Percentiles rank a stretch among this genome's conserved stretches.
These are phyloP conservation scores for Mrakia frigida DNA, from an alignment of 768 basidiomycete genomes.

Conservation along the genomic window DNA sequence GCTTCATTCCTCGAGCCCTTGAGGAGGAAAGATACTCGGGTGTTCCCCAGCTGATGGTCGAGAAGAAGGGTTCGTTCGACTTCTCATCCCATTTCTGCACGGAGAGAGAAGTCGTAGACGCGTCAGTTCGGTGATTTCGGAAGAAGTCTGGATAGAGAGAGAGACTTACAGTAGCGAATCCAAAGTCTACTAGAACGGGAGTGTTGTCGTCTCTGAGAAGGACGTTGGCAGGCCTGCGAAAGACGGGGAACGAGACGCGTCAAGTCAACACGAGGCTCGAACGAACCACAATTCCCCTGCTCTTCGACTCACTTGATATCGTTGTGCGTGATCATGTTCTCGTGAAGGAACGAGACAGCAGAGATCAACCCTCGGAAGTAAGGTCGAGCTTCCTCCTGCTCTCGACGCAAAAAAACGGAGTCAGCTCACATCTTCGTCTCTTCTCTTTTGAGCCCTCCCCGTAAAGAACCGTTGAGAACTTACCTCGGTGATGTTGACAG, in stretches of 20 bases:
- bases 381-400: background rate
- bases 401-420: background rate
- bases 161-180: slow-evolving; percentile 79
- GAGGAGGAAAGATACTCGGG: slow-evolving; percentile 95
- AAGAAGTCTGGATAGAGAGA: background rate
- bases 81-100: background rate
- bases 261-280: background rate
- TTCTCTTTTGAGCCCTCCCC: background rate
- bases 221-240: slow-evolving; percentile 74
- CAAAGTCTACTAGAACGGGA: slow-evolving; percentile 91
- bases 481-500: slow-evolving; percentile 75
- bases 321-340: slow-evolving; percentile 59
- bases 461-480: background rate
- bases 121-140: background rate
- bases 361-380: slow-evolving; percentile 35
- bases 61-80: slow-evolving; percentile 38
- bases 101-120: background rate
- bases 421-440: background rate
- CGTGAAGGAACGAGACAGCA: slow-evolving; percentile 44
- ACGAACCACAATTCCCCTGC: background rate
- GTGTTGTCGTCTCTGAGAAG: slow-evolving; percentile 65
- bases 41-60: slow-evolving; percentile 57
- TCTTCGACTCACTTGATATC: slow-evolving; percentile 57
- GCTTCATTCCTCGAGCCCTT: slow-evolving; percentile 76
- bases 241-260: background rate